Evolutionary conservation across 2,329 filamentous ascomycete species (phyloP).

Genomic region (Phoma sp.): DNA sequence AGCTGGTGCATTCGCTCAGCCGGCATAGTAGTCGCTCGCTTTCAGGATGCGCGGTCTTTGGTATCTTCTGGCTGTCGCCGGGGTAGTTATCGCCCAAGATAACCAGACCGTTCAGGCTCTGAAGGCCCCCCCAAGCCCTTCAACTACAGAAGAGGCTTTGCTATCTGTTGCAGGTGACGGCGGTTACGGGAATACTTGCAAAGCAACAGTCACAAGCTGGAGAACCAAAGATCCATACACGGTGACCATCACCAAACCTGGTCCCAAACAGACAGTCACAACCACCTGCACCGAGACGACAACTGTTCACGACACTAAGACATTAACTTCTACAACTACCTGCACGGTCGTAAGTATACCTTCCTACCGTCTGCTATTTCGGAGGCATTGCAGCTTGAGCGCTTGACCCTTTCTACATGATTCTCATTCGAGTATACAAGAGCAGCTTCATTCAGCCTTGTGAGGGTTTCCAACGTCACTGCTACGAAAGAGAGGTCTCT

Average conservation of each 20-base stretch:
- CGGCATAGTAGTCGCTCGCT: constrained; percentile 39
- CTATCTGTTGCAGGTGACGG: constrained; percentile 3
- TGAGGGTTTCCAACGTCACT: too few relatives aligned
- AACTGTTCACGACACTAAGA: constrained; percentile 8
- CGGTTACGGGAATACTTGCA: constrained; percentile 6
- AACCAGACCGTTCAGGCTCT: constrained; percentile 21
- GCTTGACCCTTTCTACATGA: too few relatives aligned
- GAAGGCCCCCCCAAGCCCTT: constrained; percentile 3
- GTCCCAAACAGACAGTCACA: constrained; percentile 1
- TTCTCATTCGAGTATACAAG: too few relatives aligned
- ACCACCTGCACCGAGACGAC: constrained; percentile 13
- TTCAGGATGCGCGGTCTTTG: constrained; percentile 39
- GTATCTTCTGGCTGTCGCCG: constrained; percentile 33
- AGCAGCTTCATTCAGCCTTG: too few relatives aligned
- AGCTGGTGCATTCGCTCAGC: constrained; percentile 31
- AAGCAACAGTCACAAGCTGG: background rate
- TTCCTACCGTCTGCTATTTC: background rate
- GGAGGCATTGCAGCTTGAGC: too few relatives aligned
- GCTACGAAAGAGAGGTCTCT: too few relatives aligned
- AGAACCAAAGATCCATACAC: constrained; percentile 1
- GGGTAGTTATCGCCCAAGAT: constrained; percentile 29
- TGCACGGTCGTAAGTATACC: constrained; percentile 7
- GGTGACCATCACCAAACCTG: background rate
- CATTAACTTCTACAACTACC: constrained; percentile 10
- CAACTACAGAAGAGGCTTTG: background rate